A percentile compares a stretch with the other conserved stretches of the same genome.
phyloP scores from a whole-genome alignment of 2,329 filamentous ascomycete species.

The Pezicula neosporulosa region DNA sequence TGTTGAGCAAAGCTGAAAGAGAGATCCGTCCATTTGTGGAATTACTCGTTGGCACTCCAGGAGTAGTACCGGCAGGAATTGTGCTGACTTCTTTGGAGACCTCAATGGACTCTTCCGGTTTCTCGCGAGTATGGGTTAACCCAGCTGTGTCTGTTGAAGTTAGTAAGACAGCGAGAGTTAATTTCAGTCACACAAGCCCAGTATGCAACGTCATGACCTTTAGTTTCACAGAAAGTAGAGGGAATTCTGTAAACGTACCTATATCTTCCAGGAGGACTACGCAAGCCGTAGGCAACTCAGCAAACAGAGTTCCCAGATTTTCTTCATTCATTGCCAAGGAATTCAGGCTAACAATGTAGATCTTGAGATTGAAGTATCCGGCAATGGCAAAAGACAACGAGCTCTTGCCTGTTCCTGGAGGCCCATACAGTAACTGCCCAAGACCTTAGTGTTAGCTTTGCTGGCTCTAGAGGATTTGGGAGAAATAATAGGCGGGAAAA shows the following conservation, averaged over 20 bases:
- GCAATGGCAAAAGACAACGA: conserved; percentile 68
- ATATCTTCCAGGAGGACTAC: conserved; percentile 76
- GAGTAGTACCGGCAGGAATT: conserved; percentile 5
- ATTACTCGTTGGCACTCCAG: conserved; percentile 2
- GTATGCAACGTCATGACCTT: too few relatives aligned
- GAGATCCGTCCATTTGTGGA: conserved; percentile 35
- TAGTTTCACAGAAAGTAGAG: too few relatives aligned
- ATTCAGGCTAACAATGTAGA: conserved; percentile 70
- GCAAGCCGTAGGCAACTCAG: conserved; percentile 64
- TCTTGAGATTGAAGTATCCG: conserved; percentile 65
- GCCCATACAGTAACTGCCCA: conserved; percentile 56
- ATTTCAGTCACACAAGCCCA: too few relatives aligned
- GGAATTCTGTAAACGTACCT: neutral
- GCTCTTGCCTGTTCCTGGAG: conserved; percentile 77
- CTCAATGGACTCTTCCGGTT: conserved; percentile 8
- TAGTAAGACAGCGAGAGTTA: too few relatives aligned
- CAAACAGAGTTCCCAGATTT: conserved; percentile 59
- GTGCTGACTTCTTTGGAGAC: conserved; percentile 16
- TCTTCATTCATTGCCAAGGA: conserved; percentile 62
- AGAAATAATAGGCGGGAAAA: too few relatives aligned
- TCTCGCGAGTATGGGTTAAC: conserved; percentile 47
- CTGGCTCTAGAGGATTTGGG: too few relatives aligned
- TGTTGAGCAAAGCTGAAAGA: conserved; percentile 63
- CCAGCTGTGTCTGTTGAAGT: conserved; percentile 56
- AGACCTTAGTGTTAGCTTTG: too few relatives aligned